Evolutionary conservation across 83 land plant genomes (phyloP).

Genomic region (Picea abies): DNA sequence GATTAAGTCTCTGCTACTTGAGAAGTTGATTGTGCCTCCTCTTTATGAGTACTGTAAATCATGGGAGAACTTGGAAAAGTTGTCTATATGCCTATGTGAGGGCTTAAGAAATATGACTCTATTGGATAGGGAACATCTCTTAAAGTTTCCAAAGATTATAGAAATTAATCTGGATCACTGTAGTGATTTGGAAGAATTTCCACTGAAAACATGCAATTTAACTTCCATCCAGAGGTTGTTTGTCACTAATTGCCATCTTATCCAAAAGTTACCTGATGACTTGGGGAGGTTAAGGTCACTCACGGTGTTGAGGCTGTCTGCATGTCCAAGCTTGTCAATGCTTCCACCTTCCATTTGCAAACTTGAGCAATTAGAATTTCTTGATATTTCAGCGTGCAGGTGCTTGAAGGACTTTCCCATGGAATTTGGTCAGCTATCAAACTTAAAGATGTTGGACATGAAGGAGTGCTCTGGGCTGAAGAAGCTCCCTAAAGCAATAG

Average conservation of each 20-base stretch:
- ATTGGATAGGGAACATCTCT: slow-evolving; percentile 24
- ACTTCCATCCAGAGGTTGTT: slow-evolving; percentile 31
- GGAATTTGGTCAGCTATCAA: slow-evolving; percentile 27
- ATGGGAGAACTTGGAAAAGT: slow-evolving; percentile 29
- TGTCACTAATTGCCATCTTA: slow-evolving; percentile 47
- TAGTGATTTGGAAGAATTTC: slow-evolving; percentile 37
- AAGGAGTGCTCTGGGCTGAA: no score
- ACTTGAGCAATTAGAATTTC: slow-evolving; percentile 34
- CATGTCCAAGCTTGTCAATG: no score
- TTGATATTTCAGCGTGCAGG: slow-evolving; percentile 60
- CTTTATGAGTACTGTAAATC: slow-evolving; percentile 51
- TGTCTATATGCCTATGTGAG: slow-evolving; percentile 58
- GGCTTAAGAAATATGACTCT: slow-evolving; percentile 15
- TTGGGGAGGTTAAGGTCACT: no score
- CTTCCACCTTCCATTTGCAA: slow-evolving; percentile 20
- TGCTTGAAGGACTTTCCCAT: slow-evolving; percentile 46
- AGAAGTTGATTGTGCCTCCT: slow-evolving; percentile 32
- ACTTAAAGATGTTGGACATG: slow-evolving; percentile 66
- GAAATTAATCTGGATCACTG: slow-evolving; percentile 59
- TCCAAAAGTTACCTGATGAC: slow-evolving; percentile 35
- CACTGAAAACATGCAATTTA: slow-evolving; percentile 29
- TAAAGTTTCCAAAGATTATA: slow-evolving; percentile 38
- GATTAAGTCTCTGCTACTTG: no score
- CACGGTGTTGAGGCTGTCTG: no score
- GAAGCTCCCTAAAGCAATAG: slow-evolving; percentile 39